phyloP scores from a whole-genome alignment of 352 stramenopile genomes.

The Blastocystis hominis region DNA sequence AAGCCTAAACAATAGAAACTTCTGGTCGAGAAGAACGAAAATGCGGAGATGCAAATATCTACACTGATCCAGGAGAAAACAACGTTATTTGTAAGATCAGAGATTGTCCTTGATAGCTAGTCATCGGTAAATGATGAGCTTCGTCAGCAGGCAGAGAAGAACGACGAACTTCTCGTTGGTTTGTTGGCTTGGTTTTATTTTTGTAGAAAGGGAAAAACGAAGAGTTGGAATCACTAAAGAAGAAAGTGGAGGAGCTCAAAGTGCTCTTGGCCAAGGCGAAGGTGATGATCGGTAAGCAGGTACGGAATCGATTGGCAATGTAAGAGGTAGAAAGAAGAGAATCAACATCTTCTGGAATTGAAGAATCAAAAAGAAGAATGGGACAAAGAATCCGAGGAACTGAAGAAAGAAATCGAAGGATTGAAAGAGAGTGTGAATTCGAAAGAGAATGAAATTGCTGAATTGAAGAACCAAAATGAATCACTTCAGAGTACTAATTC shows the following conservation, averaged over 20 bases:
- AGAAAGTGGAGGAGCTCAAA: constrained; percentile 20
- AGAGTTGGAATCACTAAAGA: not conserved
- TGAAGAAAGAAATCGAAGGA: not conserved
- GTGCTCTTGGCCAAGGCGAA: not conserved
- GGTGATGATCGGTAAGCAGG: not conserved
- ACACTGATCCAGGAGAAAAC: not conserved
- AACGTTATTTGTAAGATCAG: not conserved
- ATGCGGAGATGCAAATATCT: not conserved
- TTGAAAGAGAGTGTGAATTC: not conserved
- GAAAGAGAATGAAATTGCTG: not conserved
- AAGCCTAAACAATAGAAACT: not conserved
- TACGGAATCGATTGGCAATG: not conserved
- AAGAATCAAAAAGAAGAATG: constrained; percentile 5
- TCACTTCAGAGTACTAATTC: not conserved
- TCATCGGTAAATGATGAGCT: not conserved
- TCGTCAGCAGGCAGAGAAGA: not conserved
- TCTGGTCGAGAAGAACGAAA: not conserved
- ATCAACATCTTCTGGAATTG: not conserved
- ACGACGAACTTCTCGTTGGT: not conserved
- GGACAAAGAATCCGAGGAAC: not conserved
- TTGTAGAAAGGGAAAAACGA: not conserved
- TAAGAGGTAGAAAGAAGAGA: not conserved
- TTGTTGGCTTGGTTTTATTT: not conserved
- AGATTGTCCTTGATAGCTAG: not conserved
- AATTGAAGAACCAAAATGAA: not conserved